These are phyloP conservation scores for Skeletonema marinoi DNA, from an alignment of 108 stramenopile species.

Conservation along the genomic window DNA sequence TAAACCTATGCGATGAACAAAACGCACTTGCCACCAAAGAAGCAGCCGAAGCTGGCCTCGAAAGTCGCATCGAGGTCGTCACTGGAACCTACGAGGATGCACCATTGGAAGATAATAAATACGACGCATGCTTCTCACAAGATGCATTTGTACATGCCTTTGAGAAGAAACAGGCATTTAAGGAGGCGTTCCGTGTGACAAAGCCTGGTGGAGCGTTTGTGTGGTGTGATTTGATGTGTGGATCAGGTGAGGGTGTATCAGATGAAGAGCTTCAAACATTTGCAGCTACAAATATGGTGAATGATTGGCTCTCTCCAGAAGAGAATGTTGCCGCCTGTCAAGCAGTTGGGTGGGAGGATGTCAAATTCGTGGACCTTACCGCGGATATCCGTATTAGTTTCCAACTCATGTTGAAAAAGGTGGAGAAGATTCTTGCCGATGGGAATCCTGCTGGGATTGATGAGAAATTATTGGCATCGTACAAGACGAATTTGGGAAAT, in stretches of 20 bases:
- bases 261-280: conserved; percentile 48
- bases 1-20: conserved; percentile 51
- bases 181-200: conserved; percentile 57
- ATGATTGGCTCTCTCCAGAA: conserved; percentile 56
- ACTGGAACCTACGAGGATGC: conserved; percentile 46
- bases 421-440: conserved; percentile 41
- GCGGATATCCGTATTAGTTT: conserved; percentile 54
- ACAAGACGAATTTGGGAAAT: conserved; percentile 38
- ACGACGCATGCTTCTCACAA: conserved; percentile 60
- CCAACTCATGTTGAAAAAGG: conserved; percentile 58
- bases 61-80: conserved; percentile 39
- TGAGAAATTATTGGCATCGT: conserved; percentile 33
- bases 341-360: conserved; percentile 59
- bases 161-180: conserved; percentile 43
- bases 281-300: conserved; percentile 52
- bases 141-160: conserved; percentile 73
- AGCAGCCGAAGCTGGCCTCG: conserved; percentile 37
- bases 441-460: conserved; percentile 41
- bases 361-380: conserved; percentile 57
- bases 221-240: conserved; percentile 65
- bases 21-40: conserved; percentile 38
- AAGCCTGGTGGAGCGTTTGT: conserved; percentile 59
- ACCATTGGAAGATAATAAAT: conserved; percentile 16
- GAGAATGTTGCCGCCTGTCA: conserved; percentile 36
- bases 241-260: conserved; percentile 39